phyloP scores from a whole-genome alignment of 176 grass and related monocot genomes.

The Carex cristatella region DNA sequence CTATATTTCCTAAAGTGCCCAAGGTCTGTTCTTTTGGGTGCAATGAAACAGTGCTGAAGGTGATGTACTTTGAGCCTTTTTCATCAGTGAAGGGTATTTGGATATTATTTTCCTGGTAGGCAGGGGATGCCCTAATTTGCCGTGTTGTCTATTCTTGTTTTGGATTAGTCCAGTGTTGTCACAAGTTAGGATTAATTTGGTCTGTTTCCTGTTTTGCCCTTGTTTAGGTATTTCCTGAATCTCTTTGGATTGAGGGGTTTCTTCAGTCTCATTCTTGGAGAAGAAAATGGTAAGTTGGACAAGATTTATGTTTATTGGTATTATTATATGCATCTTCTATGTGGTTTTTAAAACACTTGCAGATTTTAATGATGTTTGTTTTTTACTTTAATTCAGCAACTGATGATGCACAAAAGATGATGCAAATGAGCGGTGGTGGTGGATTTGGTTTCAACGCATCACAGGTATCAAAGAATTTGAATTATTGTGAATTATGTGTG shows the following conservation, averaged over 20 bases:
- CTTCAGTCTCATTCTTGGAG: constrained; percentile 93
- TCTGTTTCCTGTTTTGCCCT: constrained; percentile 21
- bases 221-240: constrained; percentile 95
- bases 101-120: background rate
- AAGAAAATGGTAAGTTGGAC: constrained; percentile 78
- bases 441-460: constrained; percentile 82
- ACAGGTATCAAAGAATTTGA: constrained; percentile 39
- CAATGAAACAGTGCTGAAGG: background rate
- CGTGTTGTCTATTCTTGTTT: background rate
- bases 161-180: background rate
- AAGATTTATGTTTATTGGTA: background rate
- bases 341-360: background rate
- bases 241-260: constrained; percentile 96
- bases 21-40: background rate
- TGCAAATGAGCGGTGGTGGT: constrained; percentile 70
- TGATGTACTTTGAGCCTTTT: background rate
- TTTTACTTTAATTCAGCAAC: constrained; percentile 43
- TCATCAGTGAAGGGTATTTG: no score
- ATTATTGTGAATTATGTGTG: background rate
- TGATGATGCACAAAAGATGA: constrained; percentile 91
- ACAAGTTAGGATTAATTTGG: background rate
- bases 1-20: background rate
- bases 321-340: background rate
- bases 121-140: background rate
- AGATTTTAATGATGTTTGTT: constrained; percentile 8